Evolutionary conservation across 163 green algal genomes (phyloP).

Genomic region (Scenedesmus sp.): DNA sequence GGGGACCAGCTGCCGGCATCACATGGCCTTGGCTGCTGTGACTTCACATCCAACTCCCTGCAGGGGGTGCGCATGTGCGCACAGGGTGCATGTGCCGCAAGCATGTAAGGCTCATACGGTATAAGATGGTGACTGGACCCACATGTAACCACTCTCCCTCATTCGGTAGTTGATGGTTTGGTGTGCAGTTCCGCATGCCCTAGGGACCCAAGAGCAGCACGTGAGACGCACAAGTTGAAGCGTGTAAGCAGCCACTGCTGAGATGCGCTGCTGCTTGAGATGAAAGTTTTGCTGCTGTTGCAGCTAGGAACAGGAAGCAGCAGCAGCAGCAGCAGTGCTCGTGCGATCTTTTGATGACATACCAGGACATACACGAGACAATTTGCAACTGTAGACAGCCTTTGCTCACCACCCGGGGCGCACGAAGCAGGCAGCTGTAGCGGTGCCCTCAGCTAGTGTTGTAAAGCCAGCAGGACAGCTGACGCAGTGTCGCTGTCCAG

Average conservation of each 20-base stretch:
- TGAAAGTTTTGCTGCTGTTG: not conserved
- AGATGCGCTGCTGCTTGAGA: not conserved
- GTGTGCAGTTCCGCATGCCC: not conserved
- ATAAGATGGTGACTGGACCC: too few species aligned
- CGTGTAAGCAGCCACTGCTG: too few species aligned
- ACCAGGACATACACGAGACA: not conserved
- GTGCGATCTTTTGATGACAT: too few species aligned
- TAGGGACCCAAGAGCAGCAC: not conserved
- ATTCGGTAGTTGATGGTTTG: too few species aligned
- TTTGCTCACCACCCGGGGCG: not conserved
- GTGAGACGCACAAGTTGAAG: too few species aligned
- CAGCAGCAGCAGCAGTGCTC: not conserved
- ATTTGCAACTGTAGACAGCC: not conserved
- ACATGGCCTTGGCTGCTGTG: constrained; percentile 1
- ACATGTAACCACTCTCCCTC: too few species aligned
- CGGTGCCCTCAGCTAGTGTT: not conserved
- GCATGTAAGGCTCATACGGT: too few species aligned
- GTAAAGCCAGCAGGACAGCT: constrained; percentile 6
- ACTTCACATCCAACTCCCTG: not conserved
- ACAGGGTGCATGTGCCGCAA: too few species aligned
- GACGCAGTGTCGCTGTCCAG: not conserved
- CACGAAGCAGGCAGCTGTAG: not conserved
- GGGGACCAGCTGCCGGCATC: not conserved
- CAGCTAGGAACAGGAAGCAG: not conserved
- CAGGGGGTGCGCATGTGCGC: not conserved